A percentile compares a stretch with the other conserved stretches of the same genome.
Conservation (phyloP, 257 asterid species). For the Solanum acaule region DNA sequence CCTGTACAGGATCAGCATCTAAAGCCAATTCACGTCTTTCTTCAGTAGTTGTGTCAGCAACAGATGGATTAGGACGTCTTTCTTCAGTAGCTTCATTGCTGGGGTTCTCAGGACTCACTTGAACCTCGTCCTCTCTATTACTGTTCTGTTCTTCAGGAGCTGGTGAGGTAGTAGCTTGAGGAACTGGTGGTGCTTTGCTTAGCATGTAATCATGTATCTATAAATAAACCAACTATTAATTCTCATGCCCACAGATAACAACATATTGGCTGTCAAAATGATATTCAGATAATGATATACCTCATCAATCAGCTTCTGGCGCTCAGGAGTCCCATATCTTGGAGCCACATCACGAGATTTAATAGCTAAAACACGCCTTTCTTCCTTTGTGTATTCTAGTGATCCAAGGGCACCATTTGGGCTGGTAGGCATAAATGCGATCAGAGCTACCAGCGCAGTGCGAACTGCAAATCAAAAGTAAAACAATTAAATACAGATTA, state of each 20-base stretch:
- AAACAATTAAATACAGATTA: background rate
- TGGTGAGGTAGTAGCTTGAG: constrained; percentile 26
- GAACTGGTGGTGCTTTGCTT: constrained; percentile 52
- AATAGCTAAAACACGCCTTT: constrained; percentile 66
- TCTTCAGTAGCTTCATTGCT: constrained; percentile 23
- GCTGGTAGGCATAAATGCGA: constrained; percentile 90
- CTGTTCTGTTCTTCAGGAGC: constrained; percentile 22
- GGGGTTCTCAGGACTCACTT: constrained; percentile 18
- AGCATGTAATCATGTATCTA: constrained; percentile 80
- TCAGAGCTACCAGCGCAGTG: constrained; percentile 84
- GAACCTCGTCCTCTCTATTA: constrained; percentile 18
- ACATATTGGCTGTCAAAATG: background rate
- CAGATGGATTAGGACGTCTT: constrained; percentile 15
- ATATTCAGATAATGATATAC: constrained; percentile 13
- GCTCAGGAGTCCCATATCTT: constrained; percentile 54
- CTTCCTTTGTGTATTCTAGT: constrained; percentile 70
- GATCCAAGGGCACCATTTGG: constrained; percentile 93
- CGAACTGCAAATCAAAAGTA: constrained; percentile 44
- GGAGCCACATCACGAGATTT: constrained; percentile 75
- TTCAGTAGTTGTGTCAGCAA: constrained; percentile 20
- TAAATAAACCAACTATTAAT: background rate
- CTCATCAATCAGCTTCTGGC: constrained; percentile 84
- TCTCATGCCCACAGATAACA: background rate
- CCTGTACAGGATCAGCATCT: constrained; percentile 25
- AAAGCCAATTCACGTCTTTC: constrained; percentile 25